Evolutionary conservation across 371 early-diverging fungal species (phyloP).

Genomic region (Mucor saturninus): DNA sequence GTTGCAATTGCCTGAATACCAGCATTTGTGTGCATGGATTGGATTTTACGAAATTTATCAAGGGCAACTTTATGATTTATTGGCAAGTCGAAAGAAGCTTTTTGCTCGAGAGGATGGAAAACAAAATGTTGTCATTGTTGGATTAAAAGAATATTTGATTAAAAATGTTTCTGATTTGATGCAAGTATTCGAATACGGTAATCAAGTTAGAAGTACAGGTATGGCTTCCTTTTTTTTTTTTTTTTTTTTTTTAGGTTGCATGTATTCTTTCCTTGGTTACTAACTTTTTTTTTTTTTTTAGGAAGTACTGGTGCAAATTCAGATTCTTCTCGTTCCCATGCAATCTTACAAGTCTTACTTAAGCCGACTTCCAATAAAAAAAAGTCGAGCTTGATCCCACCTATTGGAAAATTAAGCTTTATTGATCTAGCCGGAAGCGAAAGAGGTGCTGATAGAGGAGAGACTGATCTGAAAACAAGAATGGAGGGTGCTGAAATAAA

Average conservation of each 20-base stretch:
- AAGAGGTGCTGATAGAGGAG: conserved; percentile 94
- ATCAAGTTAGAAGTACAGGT: conserved; percentile 87
- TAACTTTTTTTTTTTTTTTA: conserved; percentile 32
- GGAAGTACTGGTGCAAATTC: conserved; percentile 83
- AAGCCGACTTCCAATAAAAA: conserved; percentile 54
- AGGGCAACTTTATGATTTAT: conserved; percentile 90
- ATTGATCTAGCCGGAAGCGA: conserved; percentile 93
- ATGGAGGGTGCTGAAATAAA: conserved; percentile 99
- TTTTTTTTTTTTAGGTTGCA: too few species aligned
- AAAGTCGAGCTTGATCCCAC: conserved; percentile 12
- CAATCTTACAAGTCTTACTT: conserved; percentile 84
- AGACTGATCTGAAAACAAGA: conserved; percentile 83
- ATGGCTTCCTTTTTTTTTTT: neutral
- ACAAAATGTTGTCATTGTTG: conserved; percentile 86
- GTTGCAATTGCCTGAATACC: conserved; percentile 74
- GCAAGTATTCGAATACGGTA: conserved; percentile 92
- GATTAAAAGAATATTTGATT: conserved; percentile 83
- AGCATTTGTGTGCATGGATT: conserved; percentile 77
- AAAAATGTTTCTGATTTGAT: conserved; percentile 80
- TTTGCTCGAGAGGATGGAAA: conserved; percentile 95
- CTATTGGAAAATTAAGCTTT: conserved; percentile 72
- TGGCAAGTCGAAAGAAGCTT: conserved; percentile 85
- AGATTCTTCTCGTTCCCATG: conserved; percentile 83
- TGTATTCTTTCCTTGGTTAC: too few species aligned
- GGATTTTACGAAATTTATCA: conserved; percentile 97